phyloP scores from a whole-genome alignment of 495 filamentous ascomycete species.

The Trichocladium antarcticum region DNA sequence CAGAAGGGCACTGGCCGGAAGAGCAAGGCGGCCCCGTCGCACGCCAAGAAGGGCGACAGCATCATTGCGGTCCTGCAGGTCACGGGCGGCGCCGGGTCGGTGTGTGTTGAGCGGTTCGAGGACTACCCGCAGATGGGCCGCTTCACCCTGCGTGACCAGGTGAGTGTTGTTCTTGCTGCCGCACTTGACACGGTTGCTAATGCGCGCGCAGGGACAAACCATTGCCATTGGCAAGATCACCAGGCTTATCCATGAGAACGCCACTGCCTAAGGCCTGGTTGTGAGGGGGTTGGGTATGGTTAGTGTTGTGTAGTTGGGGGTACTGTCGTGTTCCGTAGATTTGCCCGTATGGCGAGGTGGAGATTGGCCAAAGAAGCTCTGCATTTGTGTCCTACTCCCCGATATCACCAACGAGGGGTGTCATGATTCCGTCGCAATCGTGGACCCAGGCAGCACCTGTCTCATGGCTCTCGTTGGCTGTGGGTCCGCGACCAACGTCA shows the following conservation, averaged over 20 bases:
- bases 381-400: no score
- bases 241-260: slow-evolving; percentile 52
- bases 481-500: no score
- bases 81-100: slow-evolving; percentile 66
- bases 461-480: no score
- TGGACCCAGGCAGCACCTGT: no score
- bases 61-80: slow-evolving; percentile 90
- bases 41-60: slow-evolving; percentile 81
- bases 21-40: slow-evolving; percentile 84
- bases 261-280: slow-evolving; percentile 14
- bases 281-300: background rate
- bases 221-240: slow-evolving; percentile 96
- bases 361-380: no score
- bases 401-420: no score
- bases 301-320: background rate
- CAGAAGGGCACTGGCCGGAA: slow-evolving; percentile 93
- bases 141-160: slow-evolving; percentile 91
- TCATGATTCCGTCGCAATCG: no score
- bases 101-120: slow-evolving; percentile 88
- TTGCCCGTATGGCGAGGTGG: no score
- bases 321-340: background rate
- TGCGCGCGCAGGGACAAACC: slow-evolving; percentile 63
- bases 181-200: slow-evolving; percentile 11
- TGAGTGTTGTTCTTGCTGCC: slow-evolving; percentile 26
- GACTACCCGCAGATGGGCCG: slow-evolving; percentile 90